A percentile compares a stretch with the other conserved stretches of the same genome.
phyloP scores from a whole-genome alignment of 2,329 filamentous ascomycete genomes.

The Ascochyta pisi region DNA sequence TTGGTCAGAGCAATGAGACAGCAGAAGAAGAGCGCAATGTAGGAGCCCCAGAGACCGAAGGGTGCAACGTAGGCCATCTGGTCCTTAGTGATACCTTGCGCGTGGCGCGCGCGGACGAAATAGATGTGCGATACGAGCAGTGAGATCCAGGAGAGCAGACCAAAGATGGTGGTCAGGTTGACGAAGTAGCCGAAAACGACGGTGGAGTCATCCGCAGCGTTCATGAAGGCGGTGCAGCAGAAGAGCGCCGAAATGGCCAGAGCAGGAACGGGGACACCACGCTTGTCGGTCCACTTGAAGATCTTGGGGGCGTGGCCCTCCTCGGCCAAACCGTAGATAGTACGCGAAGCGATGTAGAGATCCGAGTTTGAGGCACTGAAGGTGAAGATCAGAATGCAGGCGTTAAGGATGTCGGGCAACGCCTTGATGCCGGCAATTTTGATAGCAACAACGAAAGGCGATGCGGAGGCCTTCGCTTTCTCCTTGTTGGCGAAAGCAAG shows the following conservation, averaged over 20 bases:
- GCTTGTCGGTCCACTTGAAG: slow-evolving; percentile 73
- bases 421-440: slow-evolving; percentile 66
- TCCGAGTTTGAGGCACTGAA: slow-evolving; percentile 81
- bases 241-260: slow-evolving; percentile 68
- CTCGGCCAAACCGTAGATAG: slow-evolving; percentile 74
- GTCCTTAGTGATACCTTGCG: slow-evolving; percentile 54
- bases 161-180: slow-evolving; percentile 53
- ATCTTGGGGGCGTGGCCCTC: slow-evolving; percentile 75
- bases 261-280: slow-evolving; percentile 73
- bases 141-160: slow-evolving; percentile 57
- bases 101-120: slow-evolving; percentile 55
- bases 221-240: slow-evolving; percentile 70
- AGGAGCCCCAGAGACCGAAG: slow-evolving; percentile 73
- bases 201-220: slow-evolving; percentile 51
- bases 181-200: slow-evolving; percentile 58
- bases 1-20: slow-evolving; percentile 79
- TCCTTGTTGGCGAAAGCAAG: slow-evolving; percentile 66
- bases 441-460: slow-evolving; percentile 79
- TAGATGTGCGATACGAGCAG: slow-evolving; percentile 58
- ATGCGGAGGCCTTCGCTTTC: slow-evolving; percentile 58
- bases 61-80: slow-evolving; percentile 68
- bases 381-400: slow-evolving; percentile 75
- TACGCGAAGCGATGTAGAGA: slow-evolving; percentile 76
- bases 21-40: slow-evolving; percentile 72
- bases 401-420: slow-evolving; percentile 74